These are phyloP conservation scores for Gossypium ekmanianum DNA, from an alignment of 345 rosid genomes.

Conservation along the genomic window DNA sequence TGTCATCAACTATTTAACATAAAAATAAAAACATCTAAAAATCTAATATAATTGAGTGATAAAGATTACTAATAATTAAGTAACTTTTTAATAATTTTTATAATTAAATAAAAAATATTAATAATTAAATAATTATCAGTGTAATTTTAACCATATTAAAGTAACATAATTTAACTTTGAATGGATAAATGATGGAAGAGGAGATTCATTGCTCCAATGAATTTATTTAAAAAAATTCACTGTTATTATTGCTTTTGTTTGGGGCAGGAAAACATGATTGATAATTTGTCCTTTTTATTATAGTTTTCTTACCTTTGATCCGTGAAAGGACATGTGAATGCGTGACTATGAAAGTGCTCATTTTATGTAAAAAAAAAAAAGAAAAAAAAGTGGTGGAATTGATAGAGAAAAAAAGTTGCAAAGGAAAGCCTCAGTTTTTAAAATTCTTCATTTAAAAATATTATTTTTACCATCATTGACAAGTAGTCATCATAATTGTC, in stretches of 20 bases:
- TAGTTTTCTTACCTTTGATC: conserved; percentile 17
- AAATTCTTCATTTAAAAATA: conserved; percentile 3
- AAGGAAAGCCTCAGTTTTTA: conserved; percentile 2
- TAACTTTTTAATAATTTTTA: too few species aligned
- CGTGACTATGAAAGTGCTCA: conserved; percentile 25
- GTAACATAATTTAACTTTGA: too few species aligned
- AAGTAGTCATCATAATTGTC: conserved; percentile 56
- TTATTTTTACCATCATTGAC: conserved; percentile 35
- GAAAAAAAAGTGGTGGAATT: not conserved
- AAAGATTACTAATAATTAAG: too few species aligned
- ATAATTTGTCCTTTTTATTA: conserved; percentile 7
- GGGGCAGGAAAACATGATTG: conserved; percentile 19
- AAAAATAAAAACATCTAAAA: too few species aligned
- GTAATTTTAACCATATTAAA: too few species aligned
- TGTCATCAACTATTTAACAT: too few species aligned
- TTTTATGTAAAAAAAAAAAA: not conserved
- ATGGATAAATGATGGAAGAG: conserved; percentile 8
- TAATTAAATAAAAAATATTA: too few species aligned
- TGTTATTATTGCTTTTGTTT: not conserved
- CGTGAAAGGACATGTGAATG: conserved; percentile 46
- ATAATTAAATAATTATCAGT: too few species aligned
- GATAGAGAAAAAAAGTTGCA: conserved; percentile 1
- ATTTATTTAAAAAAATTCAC: not conserved
- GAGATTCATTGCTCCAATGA: conserved; percentile 1
- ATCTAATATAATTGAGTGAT: too few species aligned